Evolutionary conservation across 2,329 filamentous ascomycete genomes (phyloP).

Genomic region (Parafenestella ontariensis): DNA sequence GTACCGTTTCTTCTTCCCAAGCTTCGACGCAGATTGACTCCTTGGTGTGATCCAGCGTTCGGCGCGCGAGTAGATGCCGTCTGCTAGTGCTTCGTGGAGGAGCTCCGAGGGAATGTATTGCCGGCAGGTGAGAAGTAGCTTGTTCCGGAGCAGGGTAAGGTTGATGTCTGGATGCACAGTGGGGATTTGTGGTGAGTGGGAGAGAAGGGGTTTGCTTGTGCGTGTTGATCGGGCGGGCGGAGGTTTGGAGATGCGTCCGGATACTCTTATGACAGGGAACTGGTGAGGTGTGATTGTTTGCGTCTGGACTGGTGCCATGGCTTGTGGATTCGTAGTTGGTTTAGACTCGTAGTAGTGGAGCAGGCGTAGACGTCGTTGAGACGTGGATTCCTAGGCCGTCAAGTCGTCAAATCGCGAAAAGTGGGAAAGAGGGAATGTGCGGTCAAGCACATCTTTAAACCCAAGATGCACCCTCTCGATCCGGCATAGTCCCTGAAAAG

Average conservation of each 20-base stretch:
- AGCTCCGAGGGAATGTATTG: conserved; percentile 23
- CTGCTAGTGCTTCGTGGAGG: conserved; percentile 28
- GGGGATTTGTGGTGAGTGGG: conserved; percentile 31
- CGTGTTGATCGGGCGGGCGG: conserved; percentile 27
- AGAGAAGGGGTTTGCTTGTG: conserved; percentile 24
- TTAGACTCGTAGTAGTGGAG: not conserved
- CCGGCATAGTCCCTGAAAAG: conserved; percentile 26
- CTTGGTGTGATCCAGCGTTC: conserved; percentile 33
- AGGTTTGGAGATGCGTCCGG: conserved; percentile 27
- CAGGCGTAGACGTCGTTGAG: not conserved
- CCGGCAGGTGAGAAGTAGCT: conserved; percentile 33
- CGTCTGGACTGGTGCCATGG: conserved; percentile 36
- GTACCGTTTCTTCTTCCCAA: conserved; percentile 31
- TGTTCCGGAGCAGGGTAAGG: conserved; percentile 35
- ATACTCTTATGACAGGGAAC: conserved; percentile 25
- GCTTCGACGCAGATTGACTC: conserved; percentile 18
- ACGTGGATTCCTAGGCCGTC: not conserved
- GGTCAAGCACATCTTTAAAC: conserved; percentile 31
- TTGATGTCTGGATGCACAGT: conserved; percentile 34
- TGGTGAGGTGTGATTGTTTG: conserved; percentile 32
- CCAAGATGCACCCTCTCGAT: conserved; percentile 21
- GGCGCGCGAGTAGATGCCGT: conserved; percentile 33
- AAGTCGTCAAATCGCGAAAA: conserved; percentile 4
- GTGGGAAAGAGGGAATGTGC: conserved; percentile 22
- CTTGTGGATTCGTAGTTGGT: not conserved